phyloP scores from a whole-genome alignment of 768 basidiomycete species.

The Auricularia sp. region DNA sequence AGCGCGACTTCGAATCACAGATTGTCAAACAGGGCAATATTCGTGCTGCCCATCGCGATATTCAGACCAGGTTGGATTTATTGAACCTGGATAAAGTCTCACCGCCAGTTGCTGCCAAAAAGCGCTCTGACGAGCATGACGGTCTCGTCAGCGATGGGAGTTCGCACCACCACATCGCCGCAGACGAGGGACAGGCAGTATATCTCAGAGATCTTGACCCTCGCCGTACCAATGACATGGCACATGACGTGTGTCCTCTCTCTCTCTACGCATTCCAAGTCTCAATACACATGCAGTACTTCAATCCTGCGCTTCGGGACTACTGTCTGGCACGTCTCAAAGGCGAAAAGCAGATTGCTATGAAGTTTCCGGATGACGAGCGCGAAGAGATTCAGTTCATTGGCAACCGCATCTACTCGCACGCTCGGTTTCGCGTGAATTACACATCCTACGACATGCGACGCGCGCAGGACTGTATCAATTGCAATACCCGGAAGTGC shows the following conservation, averaged over 20 bases:
- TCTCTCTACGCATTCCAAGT: too few relatives aligned
- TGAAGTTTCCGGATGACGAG: slow-evolving; percentile 13
- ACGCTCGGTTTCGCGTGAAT: slow-evolving; percentile 20
- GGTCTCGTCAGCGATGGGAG: not conserved
- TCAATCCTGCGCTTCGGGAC: not conserved
- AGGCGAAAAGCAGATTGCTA: slow-evolving; percentile 16
- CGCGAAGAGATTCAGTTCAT: not conserved
- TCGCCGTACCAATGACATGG: not conserved
- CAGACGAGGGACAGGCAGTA: slow-evolving; percentile 12
- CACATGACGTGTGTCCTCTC: slow-evolving; percentile 17
- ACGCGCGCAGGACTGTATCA: slow-evolving; percentile 32
- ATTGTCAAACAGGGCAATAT: not conserved
- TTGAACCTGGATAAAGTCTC: not conserved
- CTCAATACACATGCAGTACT: too few relatives aligned
- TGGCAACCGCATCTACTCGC: slow-evolving; percentile 1
- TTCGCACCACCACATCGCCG: not conserved
- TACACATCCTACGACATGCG: slow-evolving; percentile 36
- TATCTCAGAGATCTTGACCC: slow-evolving; percentile 7
- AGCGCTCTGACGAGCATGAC: not conserved
- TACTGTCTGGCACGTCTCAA: slow-evolving; percentile 15
- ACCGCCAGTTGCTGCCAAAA: not conserved
- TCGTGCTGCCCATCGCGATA: not conserved
- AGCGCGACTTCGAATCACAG: not conserved
- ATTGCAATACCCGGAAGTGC: slow-evolving; percentile 21
- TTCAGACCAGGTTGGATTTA: not conserved